Evolutionary conservation across 2,329 filamentous ascomycete species (phyloP).

Genomic region (Colletotrichum zoysiae): DNA sequence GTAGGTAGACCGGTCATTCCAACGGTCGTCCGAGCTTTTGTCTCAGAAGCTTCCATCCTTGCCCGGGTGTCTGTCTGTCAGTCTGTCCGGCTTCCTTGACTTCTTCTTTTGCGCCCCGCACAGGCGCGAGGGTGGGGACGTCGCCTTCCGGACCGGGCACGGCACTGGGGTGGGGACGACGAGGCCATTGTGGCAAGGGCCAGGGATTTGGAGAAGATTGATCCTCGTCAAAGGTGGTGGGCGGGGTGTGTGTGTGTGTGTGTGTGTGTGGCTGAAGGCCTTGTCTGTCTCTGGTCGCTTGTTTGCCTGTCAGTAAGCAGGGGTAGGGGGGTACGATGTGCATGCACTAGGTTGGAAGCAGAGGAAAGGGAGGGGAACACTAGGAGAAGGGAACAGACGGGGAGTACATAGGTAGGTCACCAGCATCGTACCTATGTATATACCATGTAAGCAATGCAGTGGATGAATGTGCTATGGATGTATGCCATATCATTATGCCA

Average conservation of each 20-base stretch:
- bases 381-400: not conserved
- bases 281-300: not conserved
- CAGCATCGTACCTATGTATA: too few species aligned
- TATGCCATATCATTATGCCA: not conserved
- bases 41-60: conserved; percentile 41
- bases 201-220: conserved; percentile 6
- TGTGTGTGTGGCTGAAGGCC: not conserved
- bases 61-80: conserved; percentile 7
- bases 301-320: not conserved
- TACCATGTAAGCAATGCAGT: not conserved
- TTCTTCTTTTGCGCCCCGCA: conserved; percentile 33
- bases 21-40: conserved; percentile 29
- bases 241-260: not conserved
- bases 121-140: conserved; percentile 31
- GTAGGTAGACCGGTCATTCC: not conserved
- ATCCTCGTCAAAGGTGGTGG: conserved; percentile 7
- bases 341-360: not conserved
- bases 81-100: conserved; percentile 10
- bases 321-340: too few species aligned
- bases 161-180: conserved; percentile 16
- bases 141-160: conserved; percentile 34
- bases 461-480: not conserved
- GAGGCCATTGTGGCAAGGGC: not conserved
- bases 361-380: not conserved
- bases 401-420: too few species aligned